These are phyloP conservation scores for Hypoxylon sp. DNA, from an alignment of 2,329 filamentous ascomycete species.

Conservation along the genomic window DNA sequence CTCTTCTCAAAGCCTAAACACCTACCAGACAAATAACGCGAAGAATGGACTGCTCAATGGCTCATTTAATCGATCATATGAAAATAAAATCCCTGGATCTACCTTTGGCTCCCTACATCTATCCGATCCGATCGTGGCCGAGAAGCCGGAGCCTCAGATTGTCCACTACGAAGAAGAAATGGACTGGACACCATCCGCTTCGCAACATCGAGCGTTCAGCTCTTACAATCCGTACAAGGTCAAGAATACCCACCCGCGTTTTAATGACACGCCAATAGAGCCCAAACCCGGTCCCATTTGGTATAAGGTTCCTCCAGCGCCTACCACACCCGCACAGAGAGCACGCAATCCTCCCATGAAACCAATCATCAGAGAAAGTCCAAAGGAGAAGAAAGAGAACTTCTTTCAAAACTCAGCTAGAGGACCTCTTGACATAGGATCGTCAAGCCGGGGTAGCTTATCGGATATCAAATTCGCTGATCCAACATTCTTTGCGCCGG, in stretches of 20 bases:
- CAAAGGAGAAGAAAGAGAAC: constrained; percentile 62
- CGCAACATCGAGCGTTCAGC: constrained; percentile 70
- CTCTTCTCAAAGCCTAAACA: constrained; percentile 12
- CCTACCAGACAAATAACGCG: not conserved
- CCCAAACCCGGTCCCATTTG: constrained; percentile 72
- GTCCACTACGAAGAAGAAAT: constrained; percentile 71
- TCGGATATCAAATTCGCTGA: constrained; percentile 48
- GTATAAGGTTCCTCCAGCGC: constrained; percentile 78
- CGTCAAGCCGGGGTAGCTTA: constrained; percentile 31
- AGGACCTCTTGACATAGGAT: constrained; percentile 48
- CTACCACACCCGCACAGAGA: constrained; percentile 74
- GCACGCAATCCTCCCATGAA: constrained; percentile 73
- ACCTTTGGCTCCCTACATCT: constrained; percentile 45
- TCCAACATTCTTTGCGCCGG: constrained; percentile 53
- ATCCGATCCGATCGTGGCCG: constrained; percentile 34
- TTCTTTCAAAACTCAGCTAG: constrained; percentile 61
- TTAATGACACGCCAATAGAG: constrained; percentile 63
- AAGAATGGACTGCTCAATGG: constrained; percentile 5
- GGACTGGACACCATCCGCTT: constrained; percentile 79
- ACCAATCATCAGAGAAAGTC: constrained; percentile 66
- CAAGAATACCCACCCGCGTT: constrained; percentile 61
- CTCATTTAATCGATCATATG: constrained; percentile 5
- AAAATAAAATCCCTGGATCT: constrained; percentile 28
- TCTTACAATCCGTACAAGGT: constrained; percentile 59
- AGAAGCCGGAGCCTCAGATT: constrained; percentile 41